phyloP scores from a whole-genome alignment of 2,329 filamentous ascomycete species.

The Chaetothyriales sp. region DNA sequence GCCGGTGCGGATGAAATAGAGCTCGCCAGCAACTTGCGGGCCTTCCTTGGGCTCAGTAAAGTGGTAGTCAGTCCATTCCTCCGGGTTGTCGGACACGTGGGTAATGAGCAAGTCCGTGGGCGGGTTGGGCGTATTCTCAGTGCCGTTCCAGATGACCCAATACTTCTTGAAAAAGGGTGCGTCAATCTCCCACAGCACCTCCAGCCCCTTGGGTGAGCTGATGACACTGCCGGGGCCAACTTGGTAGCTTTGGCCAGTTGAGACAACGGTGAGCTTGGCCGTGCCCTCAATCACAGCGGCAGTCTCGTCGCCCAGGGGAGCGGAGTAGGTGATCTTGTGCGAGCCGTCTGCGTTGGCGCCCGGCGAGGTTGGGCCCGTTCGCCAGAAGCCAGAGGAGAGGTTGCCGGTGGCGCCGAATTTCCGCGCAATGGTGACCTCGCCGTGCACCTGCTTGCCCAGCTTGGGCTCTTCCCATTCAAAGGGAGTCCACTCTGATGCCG shows the following conservation, averaged over 20 bases:
- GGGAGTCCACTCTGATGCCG: conserved; percentile 1
- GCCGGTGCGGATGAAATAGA: conserved; percentile 3
- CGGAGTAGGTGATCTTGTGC: conserved; percentile 2
- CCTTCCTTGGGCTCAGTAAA: conserved; percentile 5
- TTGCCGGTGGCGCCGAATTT: conserved; percentile 2
- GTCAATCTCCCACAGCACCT: conserved; percentile 4
- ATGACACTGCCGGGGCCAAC: conserved; percentile 3
- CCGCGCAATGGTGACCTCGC: conserved; percentile 2
- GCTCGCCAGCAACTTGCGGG: conserved; percentile 2
- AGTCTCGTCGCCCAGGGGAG: conserved; percentile 4
- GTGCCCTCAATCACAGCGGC: conserved; percentile 3
- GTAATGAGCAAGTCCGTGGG: conserved; percentile 1
- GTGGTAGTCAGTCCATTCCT: conserved; percentile 4
- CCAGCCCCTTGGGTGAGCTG: conserved; percentile 3
- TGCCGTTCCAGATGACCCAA: conserved; percentile 4
- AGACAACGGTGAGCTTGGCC: conserved; percentile 1
- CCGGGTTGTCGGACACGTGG: conserved; percentile 4
- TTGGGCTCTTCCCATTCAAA: conserved; percentile 6
- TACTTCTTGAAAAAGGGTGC: conserved; percentile 5
- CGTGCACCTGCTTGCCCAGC: conserved; percentile 3
- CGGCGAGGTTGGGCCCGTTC: conserved; percentile 2
- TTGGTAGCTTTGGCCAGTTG: conserved; percentile 2
- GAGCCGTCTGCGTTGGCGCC: conserved; percentile 2
- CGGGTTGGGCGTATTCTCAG: background rate
- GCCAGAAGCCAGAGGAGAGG: conserved; percentile 3